These are phyloP conservation scores for Babesia gibsoni DNA, from an alignment of 169 alveolate species.

Conservation along the genomic window DNA sequence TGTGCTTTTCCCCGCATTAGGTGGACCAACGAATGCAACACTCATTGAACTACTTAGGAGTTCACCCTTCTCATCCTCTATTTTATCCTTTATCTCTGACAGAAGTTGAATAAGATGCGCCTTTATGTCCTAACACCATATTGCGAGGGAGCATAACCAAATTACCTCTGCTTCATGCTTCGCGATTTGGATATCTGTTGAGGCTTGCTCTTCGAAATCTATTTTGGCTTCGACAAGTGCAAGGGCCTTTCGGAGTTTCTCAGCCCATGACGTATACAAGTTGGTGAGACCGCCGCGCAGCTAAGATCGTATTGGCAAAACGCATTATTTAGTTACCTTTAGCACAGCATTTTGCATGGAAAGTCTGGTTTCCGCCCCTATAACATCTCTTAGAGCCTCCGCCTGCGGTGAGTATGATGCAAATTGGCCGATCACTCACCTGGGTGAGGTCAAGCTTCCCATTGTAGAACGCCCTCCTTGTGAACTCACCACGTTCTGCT, in stretches of 20 bases:
- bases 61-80: conserved; percentile 46
- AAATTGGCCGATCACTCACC: neutral
- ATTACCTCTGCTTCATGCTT: neutral
- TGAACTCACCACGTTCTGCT: conserved; percentile 73
- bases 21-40: conserved; percentile 65
- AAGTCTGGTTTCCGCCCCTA: conserved; percentile 24
- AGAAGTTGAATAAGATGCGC: conserved; percentile 1
- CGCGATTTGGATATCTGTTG: conserved; percentile 27
- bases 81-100: conserved; percentile 21
- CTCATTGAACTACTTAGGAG: conserved; percentile 33
- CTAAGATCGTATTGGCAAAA: neutral
- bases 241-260: conserved; percentile 19
- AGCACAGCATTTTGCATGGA: conserved; percentile 35
- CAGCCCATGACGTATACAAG: conserved; percentile 41
- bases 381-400: conserved; percentile 59
- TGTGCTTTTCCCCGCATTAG: conserved; percentile 75
- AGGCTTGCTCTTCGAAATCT: conserved; percentile 60
- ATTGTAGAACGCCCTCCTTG: conserved; percentile 70
- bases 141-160: no score
- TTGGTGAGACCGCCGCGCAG: conserved; percentile 7
- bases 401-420: conserved; percentile 5
- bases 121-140: no score
- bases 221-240: conserved; percentile 51
- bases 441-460: conserved; percentile 66
- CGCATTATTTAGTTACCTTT: conserved; percentile 14